Percentiles rank a stretch among this genome's conserved stretches.
phyloP scores from a whole-genome alignment of 139 green algal species.

The Haematococcus lacustris region DNA sequence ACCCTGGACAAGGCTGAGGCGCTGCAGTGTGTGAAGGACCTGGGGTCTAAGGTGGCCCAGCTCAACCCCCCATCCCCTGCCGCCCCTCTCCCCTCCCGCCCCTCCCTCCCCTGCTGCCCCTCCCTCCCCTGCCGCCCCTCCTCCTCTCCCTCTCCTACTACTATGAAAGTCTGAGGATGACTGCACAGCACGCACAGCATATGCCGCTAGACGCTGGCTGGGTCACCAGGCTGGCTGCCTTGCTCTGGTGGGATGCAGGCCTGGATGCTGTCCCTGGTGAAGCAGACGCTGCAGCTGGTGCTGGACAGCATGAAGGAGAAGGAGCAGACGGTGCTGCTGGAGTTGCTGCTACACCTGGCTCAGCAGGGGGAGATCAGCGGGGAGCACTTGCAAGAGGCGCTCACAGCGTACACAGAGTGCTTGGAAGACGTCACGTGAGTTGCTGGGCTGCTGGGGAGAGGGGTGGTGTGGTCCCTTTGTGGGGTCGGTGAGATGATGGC shows the following conservation, averaged over 20 bases:
- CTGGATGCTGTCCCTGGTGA: conserved; percentile 26
- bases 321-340: conserved; percentile 47
- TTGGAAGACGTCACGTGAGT: conserved; percentile 63
- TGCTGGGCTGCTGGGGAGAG: background rate
- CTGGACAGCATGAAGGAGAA: conserved; percentile 55
- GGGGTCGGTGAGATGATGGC: background rate
- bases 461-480: background rate
- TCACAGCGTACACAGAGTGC: conserved; percentile 31
- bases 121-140: background rate
- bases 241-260: background rate
- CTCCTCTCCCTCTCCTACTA: background rate
- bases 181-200: background rate
- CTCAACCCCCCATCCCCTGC: background rate
- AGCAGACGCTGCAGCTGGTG: conserved; percentile 37
- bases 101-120: background rate
- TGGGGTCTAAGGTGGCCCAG: conserved; percentile 9
- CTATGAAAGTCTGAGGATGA: background rate
- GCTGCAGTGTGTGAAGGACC: conserved; percentile 36
- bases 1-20: conserved; percentile 46
- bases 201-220: background rate
- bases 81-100: background rate
- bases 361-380: conserved; percentile 29
- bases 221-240: background rate
- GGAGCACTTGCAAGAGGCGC: conserved; percentile 43
- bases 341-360: conserved; percentile 56